Evolutionary conservation across 306 rosid genomes (phyloP).

Genomic region (Ormosia emarginata): DNA sequence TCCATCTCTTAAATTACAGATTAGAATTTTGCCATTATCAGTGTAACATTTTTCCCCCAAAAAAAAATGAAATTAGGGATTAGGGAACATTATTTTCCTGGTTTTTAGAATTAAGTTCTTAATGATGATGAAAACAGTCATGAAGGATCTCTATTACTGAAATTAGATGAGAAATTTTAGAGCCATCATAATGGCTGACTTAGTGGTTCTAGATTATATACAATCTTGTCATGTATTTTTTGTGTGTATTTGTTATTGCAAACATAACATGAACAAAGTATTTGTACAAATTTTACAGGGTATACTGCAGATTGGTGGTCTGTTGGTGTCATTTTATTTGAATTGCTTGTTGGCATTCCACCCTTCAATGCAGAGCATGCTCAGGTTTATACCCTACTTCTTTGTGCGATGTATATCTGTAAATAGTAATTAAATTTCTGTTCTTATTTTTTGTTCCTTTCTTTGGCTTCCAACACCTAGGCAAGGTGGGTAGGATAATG

Average conservation of each 20-base stretch:
- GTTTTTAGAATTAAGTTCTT: neutral
- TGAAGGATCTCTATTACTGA: neutral
- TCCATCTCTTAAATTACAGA: constrained; percentile 6
- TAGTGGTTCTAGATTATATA: neutral
- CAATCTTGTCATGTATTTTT: constrained; percentile 1
- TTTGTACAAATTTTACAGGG: constrained; percentile 43
- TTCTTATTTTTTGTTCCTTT: neutral
- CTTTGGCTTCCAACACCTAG: neutral
- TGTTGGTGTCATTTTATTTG: constrained; percentile 95
- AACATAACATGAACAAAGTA: neutral
- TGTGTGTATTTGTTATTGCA: constrained; percentile 10
- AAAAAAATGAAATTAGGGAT: neutral
- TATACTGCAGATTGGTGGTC: constrained; percentile 99
- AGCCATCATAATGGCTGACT: neutral
- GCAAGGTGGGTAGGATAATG: neutral
- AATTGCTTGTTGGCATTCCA: constrained; percentile 96
- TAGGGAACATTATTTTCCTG: neutral
- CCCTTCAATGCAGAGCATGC: constrained; percentile 99
- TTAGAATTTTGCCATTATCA: constrained; percentile 21
- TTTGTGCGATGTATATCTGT: neutral
- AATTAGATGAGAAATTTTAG: neutral
- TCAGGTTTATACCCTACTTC: constrained; percentile 58
- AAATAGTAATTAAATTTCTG: neutral
- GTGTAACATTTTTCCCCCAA: neutral
- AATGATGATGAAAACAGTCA: neutral